Evolutionary conservation across 176 grass and related monocot genomes (phyloP), one percentile per base, ranked within the genome.

Genomic region (Musa itinerans): DNA sequence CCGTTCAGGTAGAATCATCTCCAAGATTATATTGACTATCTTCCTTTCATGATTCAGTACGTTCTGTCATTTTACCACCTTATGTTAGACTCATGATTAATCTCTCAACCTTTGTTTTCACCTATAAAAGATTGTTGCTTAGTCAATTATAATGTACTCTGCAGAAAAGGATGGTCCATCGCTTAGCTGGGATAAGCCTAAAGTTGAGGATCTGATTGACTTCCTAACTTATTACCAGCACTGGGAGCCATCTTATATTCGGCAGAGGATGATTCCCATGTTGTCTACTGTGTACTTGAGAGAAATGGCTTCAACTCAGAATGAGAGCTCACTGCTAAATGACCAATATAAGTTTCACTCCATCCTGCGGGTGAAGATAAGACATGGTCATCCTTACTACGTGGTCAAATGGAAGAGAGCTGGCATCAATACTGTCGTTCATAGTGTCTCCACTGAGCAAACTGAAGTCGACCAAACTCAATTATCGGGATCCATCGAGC

Each of bases 161-260:
- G 83, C 86, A 98, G 95, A 74, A 80, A 86, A 74, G 62, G 80
- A 70, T 82, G 80, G 74, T 65, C 78, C 51, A 6, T 75, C 80
- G 3, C 80, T 91, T 22, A 84, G 11, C 58, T 98, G 95, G 90
- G 92, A 67, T 78, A 85, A 98, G 50, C 86, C 90, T 74, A 85
- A 87, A 73, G 73, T 98, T 73, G 90, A 89, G 72, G 78, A 79
- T 74, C 84, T 91, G 84, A 81, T 98, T 63, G 88, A 98, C 69
- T 91, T 93, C 59, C 71, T 98, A 87, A 80, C 34, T 78, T 94
- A 78, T 67, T 84, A 70, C 13, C 95, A 89, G 76, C 83, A 84
- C 54, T 98, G 95, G 95, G 82, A 87, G 15, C 90, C 90, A 56
- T 89, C 88, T 66, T 93, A 98, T 85, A 80, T 98, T 73, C 90